Evolutionary conservation across 2,329 filamentous ascomycete genomes (phyloP), one percentile per base, ranked within the genome.

Genomic region (Neurospora sp.): DNA sequence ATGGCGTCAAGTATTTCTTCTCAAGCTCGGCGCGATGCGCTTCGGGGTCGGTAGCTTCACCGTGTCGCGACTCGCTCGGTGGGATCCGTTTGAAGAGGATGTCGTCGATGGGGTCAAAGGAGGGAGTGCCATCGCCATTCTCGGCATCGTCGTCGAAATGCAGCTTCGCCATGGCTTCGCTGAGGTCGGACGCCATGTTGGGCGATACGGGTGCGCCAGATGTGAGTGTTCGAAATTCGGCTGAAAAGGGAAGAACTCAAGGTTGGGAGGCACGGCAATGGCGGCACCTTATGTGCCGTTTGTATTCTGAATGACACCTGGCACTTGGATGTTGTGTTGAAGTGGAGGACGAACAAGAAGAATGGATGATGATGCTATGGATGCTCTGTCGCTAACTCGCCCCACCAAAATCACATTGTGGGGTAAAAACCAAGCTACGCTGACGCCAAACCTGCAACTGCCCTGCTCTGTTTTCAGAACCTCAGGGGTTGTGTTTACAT

Each of bases 1-100:
- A 92, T 0, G 96, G 95, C 2, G 88, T 88, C 36, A 99, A 83
- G 76, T 95, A 96, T 66, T 91, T 89, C 69, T 85, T 77, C 80
- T 97, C 93, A 5, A 98, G 85, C 71, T 89, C 85, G 66, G 83
- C 82, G 80, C 92, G 92, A 71, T 95, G 82, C 39, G 85, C 85
- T n/a, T 88, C 83, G 46, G 85, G 84, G 80, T 85, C 84, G 71
- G 80, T 81, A 67, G 82, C 80, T 66, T 80, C 71, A 71, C 78
- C 77, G 73, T 81, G 75, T 17, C 28, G 12, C 52, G 15, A 6
- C 52, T 62, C 23, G 52, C 23, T 62, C 28, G 52, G 4, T 17
- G 4, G 23, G 6, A 62, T 62, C 2, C 52, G 52, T 2, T 62
- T 28, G 74, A 87, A 84, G 69, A 90, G 82, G 69, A 91, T 82